Evolutionary conservation across 305 asterid genomes (phyloP).

Genomic region (Solanum hybrid): DNA sequence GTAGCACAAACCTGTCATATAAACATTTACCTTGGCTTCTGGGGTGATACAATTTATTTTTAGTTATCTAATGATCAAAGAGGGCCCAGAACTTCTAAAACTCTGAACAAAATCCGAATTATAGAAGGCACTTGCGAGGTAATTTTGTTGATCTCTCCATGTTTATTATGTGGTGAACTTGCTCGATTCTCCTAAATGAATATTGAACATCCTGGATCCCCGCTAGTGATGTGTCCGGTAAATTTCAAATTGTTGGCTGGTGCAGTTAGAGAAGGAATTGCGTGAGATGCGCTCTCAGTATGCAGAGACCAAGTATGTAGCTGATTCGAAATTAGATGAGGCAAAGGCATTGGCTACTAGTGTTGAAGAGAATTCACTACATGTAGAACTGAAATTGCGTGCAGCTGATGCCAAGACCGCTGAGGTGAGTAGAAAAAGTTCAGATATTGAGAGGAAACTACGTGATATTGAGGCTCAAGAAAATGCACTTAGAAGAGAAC

Average conservation of each 20-base stretch:
- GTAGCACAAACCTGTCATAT: neutral
- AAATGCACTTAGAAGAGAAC: constrained; percentile 69
- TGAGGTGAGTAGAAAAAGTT: constrained; percentile 80
- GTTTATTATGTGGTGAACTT: neutral
- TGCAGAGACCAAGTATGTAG: constrained; percentile 85
- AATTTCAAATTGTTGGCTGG: constrained; percentile 11
- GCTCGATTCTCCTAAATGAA: neutral
- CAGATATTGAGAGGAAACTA: constrained; percentile 72
- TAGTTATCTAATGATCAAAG: neutral
- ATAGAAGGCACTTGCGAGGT: neutral
- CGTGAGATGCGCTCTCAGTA: constrained; percentile 85
- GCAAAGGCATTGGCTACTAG: constrained; percentile 77
- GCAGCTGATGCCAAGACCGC: constrained; percentile 92
- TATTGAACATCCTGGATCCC: neutral
- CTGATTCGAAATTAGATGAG: constrained; percentile 84
- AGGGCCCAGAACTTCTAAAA: neutral
- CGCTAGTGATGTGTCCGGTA: neutral
- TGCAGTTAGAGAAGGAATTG: constrained; percentile 89
- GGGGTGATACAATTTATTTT: neutral
- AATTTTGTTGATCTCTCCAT: neutral
- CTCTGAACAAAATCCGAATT: neutral
- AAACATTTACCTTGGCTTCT: neutral
- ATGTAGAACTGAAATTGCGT: constrained; percentile 76
- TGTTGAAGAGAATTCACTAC: constrained; percentile 85
- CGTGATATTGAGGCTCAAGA: constrained; percentile 74